These are phyloP conservation scores for Blastobotrys persicus DNA, from an alignment of 1,139 yeast species.

Conservation along the genomic window DNA sequence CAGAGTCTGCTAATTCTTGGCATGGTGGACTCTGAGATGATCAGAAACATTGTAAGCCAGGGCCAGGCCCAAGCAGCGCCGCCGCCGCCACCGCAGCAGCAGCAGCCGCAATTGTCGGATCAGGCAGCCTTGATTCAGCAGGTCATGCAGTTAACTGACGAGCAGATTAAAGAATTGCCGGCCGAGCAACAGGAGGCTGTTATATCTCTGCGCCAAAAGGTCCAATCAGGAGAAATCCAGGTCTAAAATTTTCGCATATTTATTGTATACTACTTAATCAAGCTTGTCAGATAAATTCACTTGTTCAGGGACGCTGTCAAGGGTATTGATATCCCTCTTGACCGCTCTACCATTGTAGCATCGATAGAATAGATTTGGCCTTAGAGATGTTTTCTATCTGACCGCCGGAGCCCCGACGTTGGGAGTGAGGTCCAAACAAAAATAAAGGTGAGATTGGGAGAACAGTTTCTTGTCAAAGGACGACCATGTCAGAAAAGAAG, in stretches of 20 bases:
- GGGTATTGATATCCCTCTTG: too few relatives aligned
- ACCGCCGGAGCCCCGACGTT: too few relatives aligned
- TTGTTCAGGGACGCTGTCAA: too few relatives aligned
- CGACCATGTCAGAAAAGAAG: constrained; percentile 6
- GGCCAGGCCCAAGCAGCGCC: constrained; percentile 9
- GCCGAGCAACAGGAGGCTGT: constrained; percentile 49
- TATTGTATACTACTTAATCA: too few relatives aligned
- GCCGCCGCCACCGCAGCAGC: constrained; percentile 8
- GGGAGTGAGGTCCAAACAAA: too few relatives aligned
- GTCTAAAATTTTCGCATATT: constrained; percentile 15
- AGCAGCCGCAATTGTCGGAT: constrained; percentile 15
- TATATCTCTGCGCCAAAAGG: constrained; percentile 29
- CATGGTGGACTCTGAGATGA: constrained; percentile 49
- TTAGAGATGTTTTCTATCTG: too few relatives aligned
- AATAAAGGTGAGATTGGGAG: too few relatives aligned
- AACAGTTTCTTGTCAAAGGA: too few relatives aligned
- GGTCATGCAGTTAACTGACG: constrained; percentile 58
- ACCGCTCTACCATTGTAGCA: too few relatives aligned
- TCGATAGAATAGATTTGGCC: too few relatives aligned
- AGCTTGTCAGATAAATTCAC: too few relatives aligned
- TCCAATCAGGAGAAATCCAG: constrained; percentile 31
- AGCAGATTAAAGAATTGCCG: constrained; percentile 60
- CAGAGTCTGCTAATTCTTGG: constrained; percentile 63
- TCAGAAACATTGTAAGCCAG: constrained; percentile 39
- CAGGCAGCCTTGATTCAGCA: constrained; percentile 45